These are phyloP conservation scores for Cytospora leucostoma DNA, from an alignment of 2,329 filamentous ascomycete species.

Conservation along the genomic window DNA sequence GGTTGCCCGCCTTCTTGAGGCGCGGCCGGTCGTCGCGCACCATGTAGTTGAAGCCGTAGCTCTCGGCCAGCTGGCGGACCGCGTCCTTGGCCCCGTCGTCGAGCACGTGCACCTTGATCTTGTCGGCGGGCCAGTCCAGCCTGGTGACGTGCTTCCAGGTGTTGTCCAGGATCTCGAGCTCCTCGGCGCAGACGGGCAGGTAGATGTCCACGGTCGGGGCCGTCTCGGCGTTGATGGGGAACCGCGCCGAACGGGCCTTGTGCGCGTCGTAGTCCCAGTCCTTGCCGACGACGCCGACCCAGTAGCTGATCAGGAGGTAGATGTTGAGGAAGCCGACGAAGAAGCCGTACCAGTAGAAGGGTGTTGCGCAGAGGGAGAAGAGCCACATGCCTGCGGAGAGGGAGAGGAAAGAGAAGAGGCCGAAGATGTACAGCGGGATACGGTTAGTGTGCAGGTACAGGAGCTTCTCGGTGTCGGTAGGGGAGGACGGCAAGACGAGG, in stretches of 20 bases:
- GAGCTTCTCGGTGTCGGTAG: constrained; percentile 43
- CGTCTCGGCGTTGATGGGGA: constrained; percentile 37
- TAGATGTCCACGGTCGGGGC: constrained; percentile 45
- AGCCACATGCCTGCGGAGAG: constrained; percentile 47
- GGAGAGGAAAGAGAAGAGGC: constrained; percentile 42
- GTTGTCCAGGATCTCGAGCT: constrained; percentile 43
- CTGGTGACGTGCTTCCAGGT: constrained; percentile 39
- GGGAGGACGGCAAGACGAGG: constrained; percentile 40
- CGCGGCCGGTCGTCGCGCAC: constrained; percentile 44
- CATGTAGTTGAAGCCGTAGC: constrained; percentile 43
- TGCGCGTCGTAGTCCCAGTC: constrained; percentile 43
- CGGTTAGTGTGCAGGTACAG: constrained; percentile 43
- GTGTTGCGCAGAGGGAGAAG: constrained; percentile 40
- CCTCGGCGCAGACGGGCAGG: constrained; percentile 45
- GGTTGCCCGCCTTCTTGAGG: constrained; percentile 46
- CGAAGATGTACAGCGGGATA: constrained; percentile 42
- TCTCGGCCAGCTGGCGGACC: constrained; percentile 36
- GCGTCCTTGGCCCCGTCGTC: constrained; percentile 41
- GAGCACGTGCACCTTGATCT: constrained; percentile 42
- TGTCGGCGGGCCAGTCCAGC: constrained; percentile 41
- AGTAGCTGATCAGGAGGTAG: constrained; percentile 44
- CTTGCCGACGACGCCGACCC: constrained; percentile 42
- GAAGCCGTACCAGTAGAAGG: constrained; percentile 42
- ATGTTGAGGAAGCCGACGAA: constrained; percentile 43
- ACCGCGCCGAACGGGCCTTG: constrained; percentile 35